Percentiles rank a stretch among this genome's conserved stretches.
phyloP scores from a whole-genome alignment of 2,329 filamentous ascomycete species.

The Blastomyces silverae region DNA sequence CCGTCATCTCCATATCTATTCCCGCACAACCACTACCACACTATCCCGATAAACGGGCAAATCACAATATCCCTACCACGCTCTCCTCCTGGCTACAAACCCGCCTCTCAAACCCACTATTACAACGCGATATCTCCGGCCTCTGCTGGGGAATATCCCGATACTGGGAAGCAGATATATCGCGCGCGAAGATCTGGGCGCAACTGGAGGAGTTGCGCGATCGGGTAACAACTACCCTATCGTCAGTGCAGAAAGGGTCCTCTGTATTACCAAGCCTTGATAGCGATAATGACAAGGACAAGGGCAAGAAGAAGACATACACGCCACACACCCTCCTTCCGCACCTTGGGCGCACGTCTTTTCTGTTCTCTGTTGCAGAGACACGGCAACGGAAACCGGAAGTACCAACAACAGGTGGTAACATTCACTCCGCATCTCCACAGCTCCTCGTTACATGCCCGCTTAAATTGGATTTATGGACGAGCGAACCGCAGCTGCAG shows the following conservation, averaged over 20 bases:
- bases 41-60: slow-evolving; percentile 18
- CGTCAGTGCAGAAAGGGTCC: neutral
- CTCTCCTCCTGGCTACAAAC: slow-evolving; percentile 33
- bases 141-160: slow-evolving; percentile 39
- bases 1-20: slow-evolving; percentile 31
- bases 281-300: neutral
- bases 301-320: slow-evolving; percentile 15
- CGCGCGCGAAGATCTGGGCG: slow-evolving; percentile 36
- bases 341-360: slow-evolving; percentile 34
- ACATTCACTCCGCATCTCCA: neutral
- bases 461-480: slow-evolving; percentile 36
- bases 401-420: neutral
- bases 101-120: slow-evolving; percentile 32
- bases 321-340: slow-evolving; percentile 30
- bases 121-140: slow-evolving; percentile 36
- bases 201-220: slow-evolving; percentile 13
- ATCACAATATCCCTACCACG: slow-evolving; percentile 24
- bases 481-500: slow-evolving; percentile 35
- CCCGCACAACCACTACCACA: slow-evolving; percentile 19
- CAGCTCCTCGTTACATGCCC: slow-evolving; percentile 33
- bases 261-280: neutral
- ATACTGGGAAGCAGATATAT: slow-evolving; percentile 38
- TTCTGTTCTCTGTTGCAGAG: slow-evolving; percentile 28
- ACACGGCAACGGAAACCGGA: neutral
- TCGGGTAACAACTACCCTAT: neutral